Base-by-base conservation (phyloP, 352 stramenopile species). In the Globisporangium sylvaticum region DNA sequence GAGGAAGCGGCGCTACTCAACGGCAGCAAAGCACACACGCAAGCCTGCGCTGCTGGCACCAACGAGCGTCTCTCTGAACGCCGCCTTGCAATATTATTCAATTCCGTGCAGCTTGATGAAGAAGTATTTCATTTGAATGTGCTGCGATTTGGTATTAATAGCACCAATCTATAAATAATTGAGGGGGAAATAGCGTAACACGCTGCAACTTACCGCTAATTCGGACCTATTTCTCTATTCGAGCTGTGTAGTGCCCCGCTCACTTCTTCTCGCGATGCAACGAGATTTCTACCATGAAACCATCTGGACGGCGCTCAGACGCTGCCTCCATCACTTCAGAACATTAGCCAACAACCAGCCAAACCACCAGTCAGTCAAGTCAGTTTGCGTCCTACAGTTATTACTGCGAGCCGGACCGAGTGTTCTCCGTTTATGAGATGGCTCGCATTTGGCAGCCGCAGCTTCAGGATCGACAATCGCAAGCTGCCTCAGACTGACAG, bases 221-320 rank as follows among this genome's bases (percentile, higher is more conserved):
- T 61, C 34, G n/a, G 15, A 29, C 8, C 55, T 61, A 48, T 61
- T 61, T 61, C 55, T 61, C 31, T 61, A 61, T 25, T 61, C 55
- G 27, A 59, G 54, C 54, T 10, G 22, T 14, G n/a, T 24, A 10
- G 29, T 27, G 54, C 54, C 50, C 29, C 54, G 32, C 53, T 59
- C 50, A 31, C 50, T 57, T 24, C n/a, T 22, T 25, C 18, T 22
- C 32, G 31, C 55, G 31, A 61, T 31, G 55, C 31, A 61, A 61
- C 55, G 55, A 61, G 31, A 48, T 31, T 48, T 44, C 31, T 29
- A 61, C 31, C 31, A 10, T 31, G 55, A 61, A 61, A 61, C 9
- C 55, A 61, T 44, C 55, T 61, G 55, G 55, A 48, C 55, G 55
- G 55, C 32, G 54, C 52, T 58, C 52, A 58, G 7, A 24, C 18